Conservation (phyloP, 2,329 filamentous ascomycete species). For the Fusarium floridanum region DNA sequence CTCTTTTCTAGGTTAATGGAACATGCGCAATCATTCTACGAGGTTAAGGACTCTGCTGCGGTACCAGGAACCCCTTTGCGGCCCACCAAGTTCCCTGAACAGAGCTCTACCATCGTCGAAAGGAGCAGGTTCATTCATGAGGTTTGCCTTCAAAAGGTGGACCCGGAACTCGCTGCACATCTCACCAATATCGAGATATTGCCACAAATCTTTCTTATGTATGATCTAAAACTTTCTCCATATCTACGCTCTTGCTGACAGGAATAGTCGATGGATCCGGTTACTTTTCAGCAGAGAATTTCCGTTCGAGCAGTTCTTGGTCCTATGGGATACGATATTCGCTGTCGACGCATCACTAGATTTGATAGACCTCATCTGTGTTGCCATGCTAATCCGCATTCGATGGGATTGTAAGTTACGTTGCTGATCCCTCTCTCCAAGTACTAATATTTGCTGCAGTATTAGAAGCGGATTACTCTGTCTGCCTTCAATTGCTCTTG, state of each 20-base stretch:
- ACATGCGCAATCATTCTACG: constrained; percentile 87
- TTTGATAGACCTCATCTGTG: constrained; percentile 89
- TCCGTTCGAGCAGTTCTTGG: constrained; percentile 84
- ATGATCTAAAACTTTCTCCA: constrained; percentile 45
- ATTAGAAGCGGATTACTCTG: constrained; percentile 87
- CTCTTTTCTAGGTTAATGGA: constrained; percentile 92
- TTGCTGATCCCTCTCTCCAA: neutral
- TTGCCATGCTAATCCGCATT: constrained; percentile 92
- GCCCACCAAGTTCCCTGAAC: constrained; percentile 46
- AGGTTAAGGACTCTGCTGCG: constrained; percentile 61
- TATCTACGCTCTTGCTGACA: constrained; percentile 4
- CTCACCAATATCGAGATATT: constrained; percentile 87
- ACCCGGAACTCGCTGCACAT: constrained; percentile 86
- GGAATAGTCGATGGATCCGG: constrained; percentile 85
- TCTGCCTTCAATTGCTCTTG: constrained; percentile 83
- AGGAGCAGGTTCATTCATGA: constrained; percentile 91
- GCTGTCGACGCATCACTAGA: constrained; percentile 85
- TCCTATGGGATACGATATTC: constrained; percentile 92
- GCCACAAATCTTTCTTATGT: constrained; percentile 98
- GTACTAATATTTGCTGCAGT: constrained; percentile 64
- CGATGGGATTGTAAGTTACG: constrained; percentile 82
- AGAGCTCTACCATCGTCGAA: constrained; percentile 76
- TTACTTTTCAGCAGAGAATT: constrained; percentile 95
- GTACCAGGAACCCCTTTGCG: constrained; percentile 29
- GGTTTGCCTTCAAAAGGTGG: constrained; percentile 79